phyloP scores from a whole-genome alignment of 2,329 filamentous ascomycete species.

The Sporothrix pseudoabietina region DNA sequence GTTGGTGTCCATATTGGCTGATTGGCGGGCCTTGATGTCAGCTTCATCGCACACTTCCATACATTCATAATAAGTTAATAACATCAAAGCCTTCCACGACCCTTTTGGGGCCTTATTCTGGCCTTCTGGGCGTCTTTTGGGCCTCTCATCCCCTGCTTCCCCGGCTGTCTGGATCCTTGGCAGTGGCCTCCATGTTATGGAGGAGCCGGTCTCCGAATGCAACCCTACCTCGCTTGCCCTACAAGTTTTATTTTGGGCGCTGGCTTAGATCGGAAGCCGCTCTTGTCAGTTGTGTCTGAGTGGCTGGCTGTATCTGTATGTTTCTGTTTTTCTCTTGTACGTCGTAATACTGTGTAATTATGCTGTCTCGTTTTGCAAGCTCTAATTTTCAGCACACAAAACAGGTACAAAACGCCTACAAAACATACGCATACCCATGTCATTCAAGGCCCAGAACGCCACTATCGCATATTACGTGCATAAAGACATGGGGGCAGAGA shows the following conservation, averaged over 20 bases:
- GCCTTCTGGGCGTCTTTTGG: not conserved
- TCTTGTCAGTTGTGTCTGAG: not conserved
- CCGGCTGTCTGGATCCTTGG: not conserved
- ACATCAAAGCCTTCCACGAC: not conserved
- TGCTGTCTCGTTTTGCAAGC: not conserved
- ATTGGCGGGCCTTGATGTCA: slow-evolving; percentile 9
- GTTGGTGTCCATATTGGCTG: not conserved
- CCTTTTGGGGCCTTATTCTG: not conserved
- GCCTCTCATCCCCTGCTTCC: not conserved
- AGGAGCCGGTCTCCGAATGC: slow-evolving; percentile 20
- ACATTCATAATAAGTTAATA: no score
- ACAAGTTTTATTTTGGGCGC: not conserved
- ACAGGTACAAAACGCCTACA: not conserved
- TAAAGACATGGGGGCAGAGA: not conserved
- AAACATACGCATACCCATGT: not conserved
- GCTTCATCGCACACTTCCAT: not conserved
- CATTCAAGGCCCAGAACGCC: not conserved
- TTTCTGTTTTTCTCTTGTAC: not conserved
- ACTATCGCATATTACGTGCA: not conserved
- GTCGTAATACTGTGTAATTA: no score
- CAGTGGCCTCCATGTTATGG: not conserved
- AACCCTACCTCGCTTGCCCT: not conserved
- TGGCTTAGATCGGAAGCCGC: not conserved
- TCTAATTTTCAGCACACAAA: not conserved
- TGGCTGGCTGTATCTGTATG: not conserved